Conservation (phyloP, 805 yeast genomes). For the Candida berthetii region DNA sequence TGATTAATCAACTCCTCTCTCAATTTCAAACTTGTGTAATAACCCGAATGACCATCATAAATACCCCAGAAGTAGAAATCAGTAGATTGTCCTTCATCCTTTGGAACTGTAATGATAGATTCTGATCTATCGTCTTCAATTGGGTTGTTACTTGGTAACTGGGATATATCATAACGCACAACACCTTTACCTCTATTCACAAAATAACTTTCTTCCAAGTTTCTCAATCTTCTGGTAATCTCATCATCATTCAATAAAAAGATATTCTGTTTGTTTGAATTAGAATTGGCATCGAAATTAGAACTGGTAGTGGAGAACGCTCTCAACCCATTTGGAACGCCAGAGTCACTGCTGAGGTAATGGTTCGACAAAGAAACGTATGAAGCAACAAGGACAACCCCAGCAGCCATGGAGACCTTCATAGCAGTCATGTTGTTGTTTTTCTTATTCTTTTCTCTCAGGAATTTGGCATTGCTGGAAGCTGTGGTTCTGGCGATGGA, state of each 20-base stretch:
- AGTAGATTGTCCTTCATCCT: slow-evolving; percentile 35
- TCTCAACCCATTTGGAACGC: slow-evolving; percentile 13
- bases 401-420: slow-evolving; percentile 22
- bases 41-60: slow-evolving; percentile 96
- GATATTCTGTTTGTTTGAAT: slow-evolving; percentile 44
- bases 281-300: background rate
- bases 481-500: background rate
- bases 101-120: slow-evolving; percentile 66
- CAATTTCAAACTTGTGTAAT: slow-evolving; percentile 84
- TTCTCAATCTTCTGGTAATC: slow-evolving; percentile 61
- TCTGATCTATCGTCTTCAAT: slow-evolving; percentile 93
- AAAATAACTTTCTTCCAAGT: slow-evolving; percentile 69
- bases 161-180: slow-evolving; percentile 80
- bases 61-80: slow-evolving; percentile 96
- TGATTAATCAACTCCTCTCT: slow-evolving; percentile 71
- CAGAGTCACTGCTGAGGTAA: slow-evolving; percentile 16
- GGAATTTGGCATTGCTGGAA: background rate
- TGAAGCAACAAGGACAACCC: slow-evolving; percentile 20
- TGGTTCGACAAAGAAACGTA: slow-evolving; percentile 18
- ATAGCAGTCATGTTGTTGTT: slow-evolving; percentile 11
- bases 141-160: slow-evolving; percentile 86
- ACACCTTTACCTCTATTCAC: slow-evolving; percentile 89
- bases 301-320: slow-evolving; percentile 17
- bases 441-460: background rate
- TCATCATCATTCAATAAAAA: slow-evolving; percentile 60